Conservation (phyloP, 345 rosid species). For the Gossypium anomalum region DNA sequence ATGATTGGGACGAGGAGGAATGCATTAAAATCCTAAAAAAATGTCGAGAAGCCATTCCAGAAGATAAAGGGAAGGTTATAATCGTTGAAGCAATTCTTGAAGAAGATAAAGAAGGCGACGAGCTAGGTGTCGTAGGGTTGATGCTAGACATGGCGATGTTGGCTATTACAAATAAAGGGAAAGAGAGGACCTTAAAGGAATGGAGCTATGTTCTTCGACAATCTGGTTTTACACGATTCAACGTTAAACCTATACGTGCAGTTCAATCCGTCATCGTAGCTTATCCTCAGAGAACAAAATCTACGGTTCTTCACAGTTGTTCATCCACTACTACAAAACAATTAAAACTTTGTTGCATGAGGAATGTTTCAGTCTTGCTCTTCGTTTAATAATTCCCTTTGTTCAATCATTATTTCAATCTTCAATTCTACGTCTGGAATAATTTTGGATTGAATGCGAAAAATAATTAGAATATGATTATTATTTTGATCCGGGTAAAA, state of each 20-base stretch:
- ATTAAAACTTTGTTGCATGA: no score
- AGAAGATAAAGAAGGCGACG: conserved; percentile 27
- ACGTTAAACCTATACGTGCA: conserved; percentile 32
- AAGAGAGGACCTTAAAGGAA: conserved; percentile 61
- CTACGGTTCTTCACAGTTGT: background rate
- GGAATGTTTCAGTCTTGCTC: no score
- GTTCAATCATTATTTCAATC: no score
- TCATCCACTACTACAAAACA: no score
- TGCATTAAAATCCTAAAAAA: conserved; percentile 59
- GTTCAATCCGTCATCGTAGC: conserved; percentile 48
- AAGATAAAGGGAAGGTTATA: conserved; percentile 52
- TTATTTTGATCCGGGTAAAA: no score
- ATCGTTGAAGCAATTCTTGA: conserved; percentile 54
- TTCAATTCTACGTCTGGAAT: no score
- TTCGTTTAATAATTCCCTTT: no score
- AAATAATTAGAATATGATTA: no score
- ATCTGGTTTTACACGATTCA: conserved; percentile 52
- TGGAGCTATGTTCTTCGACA: conserved; percentile 52
- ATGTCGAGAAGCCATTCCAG: conserved; percentile 55
- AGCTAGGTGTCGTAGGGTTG: conserved; percentile 27
- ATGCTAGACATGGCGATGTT: conserved; percentile 67
- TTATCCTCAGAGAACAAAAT: conserved; percentile 25
- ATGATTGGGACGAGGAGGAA: conserved; percentile 65
- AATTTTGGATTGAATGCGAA: no score
- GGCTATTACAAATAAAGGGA: conserved; percentile 56